Evolutionary conservation across 495 filamentous ascomycete species (phyloP).

Genomic region (Letharia columbiana): DNA sequence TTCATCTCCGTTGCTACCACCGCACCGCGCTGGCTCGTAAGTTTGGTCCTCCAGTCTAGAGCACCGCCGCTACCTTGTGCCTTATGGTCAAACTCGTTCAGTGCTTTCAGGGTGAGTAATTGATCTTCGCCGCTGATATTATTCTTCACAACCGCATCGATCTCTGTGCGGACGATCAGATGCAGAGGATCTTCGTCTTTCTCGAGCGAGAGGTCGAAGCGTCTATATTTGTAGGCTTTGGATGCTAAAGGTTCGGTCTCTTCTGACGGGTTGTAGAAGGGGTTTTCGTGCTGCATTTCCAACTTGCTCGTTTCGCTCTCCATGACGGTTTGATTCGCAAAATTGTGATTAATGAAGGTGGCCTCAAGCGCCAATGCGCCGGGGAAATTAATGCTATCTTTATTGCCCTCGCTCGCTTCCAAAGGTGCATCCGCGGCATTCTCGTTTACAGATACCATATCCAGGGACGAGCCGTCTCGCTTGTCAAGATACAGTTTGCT

Average conservation of each 20-base stretch:
- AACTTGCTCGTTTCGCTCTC: constrained; percentile 71
- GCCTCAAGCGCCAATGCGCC: constrained; percentile 86
- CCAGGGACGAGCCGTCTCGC: constrained; percentile 83
- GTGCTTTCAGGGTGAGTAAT: constrained; percentile 82
- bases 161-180: constrained; percentile 88
- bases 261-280: constrained; percentile 91
- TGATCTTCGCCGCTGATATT: constrained; percentile 80
- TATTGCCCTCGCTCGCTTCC: constrained; percentile 83
- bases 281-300: constrained; percentile 79
- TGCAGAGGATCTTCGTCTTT: constrained; percentile 84
- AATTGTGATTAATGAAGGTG: constrained; percentile 99
- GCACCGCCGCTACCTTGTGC: constrained; percentile 90
- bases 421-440: constrained; percentile 95
- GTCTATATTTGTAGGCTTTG: constrained; percentile 96
- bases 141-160: constrained; percentile 94
- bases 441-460: constrained; percentile 97
- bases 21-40: constrained; percentile 85
- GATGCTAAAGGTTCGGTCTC: constrained; percentile 87
- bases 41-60: constrained; percentile 91
- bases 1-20: constrained; percentile 99
- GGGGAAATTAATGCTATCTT: constrained; percentile 89
- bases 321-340: constrained; percentile 83
- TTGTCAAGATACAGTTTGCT: constrained; percentile 99
- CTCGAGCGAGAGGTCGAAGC: constrained; percentile 89
- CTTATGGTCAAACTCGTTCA: constrained; percentile 98